Evolutionary conservation across 176 grass and related monocot species (phyloP), one percentile per base, ranked within the genome.

Genomic region (Aechmea fasciata): DNA sequence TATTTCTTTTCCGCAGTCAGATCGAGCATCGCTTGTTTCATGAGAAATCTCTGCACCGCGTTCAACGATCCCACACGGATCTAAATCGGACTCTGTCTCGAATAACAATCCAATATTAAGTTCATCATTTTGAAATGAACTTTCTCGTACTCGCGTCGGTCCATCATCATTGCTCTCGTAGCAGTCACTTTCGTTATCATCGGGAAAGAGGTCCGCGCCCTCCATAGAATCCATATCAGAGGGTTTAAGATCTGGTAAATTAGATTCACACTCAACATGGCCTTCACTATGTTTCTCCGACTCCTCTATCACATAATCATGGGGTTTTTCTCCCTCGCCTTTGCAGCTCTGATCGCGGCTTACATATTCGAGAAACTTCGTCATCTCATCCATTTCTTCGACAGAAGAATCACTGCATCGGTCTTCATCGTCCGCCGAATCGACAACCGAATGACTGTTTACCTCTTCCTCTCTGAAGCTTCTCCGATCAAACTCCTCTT

Each of bases 361-460:
- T 63, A 75, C 77, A 68, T 80, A 75, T 67, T 99, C 87, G 49
- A 88, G 81, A 80, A 71, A 79, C 71, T 77, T 74, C 71, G 80
- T 78, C 52, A 69, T 78, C 29, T 53, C 87, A 51, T 93, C 94
- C 84, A 86, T 76, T 50, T 89, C 88, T 73, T 87, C 83, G 29
- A 80, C 3, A 26, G 84, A 84, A 69, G 92, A 57, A n/a, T 85
- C 84, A 71, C 94, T 93, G 70, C 75, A 83, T 71, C 15, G 71
- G 65, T 85, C 72, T 75, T 57, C 28, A 48, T 5, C 57, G 10
- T 48, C 50, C 50, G 29, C 50, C 6, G n/a, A 66, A 9, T 10
- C 33, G 14, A 9, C 22, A 66, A 29, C 73, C 6, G 47, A 48
- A 72, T 15, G 0, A 41, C 33, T 41, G 7, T 41, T 41, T 41